Evolutionary conservation across 257 asterid genomes (phyloP).

Genomic region (Nicotiana noctiflora): DNA sequence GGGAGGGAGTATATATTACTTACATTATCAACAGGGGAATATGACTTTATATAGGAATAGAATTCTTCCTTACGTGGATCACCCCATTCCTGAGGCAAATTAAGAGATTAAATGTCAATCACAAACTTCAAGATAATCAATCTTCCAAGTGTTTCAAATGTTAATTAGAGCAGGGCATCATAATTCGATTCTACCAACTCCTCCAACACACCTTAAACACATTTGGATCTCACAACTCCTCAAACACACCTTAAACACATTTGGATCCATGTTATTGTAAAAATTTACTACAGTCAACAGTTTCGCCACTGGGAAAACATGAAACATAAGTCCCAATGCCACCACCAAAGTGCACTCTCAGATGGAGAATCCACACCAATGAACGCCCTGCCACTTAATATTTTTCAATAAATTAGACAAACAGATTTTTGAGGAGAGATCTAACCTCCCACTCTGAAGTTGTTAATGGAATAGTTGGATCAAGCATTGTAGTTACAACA

Average conservation of each 20-base stretch:
- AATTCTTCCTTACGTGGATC: constrained; percentile 94
- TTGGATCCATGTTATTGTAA: neutral
- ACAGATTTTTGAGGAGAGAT: constrained; percentile 1
- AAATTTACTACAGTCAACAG: neutral
- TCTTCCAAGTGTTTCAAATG: neutral
- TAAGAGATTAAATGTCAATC: constrained; percentile 15
- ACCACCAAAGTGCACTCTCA: neutral
- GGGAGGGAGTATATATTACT: constrained; percentile 21
- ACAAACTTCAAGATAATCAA: neutral
- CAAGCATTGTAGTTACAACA: constrained; percentile 93
- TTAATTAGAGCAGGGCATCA: neutral
- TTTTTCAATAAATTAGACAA: neutral
- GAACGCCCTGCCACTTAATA: neutral
- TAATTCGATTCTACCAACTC: neutral
- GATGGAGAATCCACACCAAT: neutral
- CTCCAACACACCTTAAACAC: neutral
- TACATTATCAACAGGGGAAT: constrained; percentile 93
- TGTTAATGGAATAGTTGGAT: constrained; percentile 94
- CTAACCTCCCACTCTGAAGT: constrained; percentile 99
- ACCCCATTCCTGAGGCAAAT: constrained; percentile 86
- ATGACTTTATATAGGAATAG: constrained; percentile 85
- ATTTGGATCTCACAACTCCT: neutral
- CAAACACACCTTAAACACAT: neutral
- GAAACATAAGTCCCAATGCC: neutral
- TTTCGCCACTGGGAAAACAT: neutral